Percentiles rank a stretch among this genome's conserved stretches.
phyloP scores from a whole-genome alignment of 176 grass and related monocot genomes.

The Chloris gayana region DNA sequence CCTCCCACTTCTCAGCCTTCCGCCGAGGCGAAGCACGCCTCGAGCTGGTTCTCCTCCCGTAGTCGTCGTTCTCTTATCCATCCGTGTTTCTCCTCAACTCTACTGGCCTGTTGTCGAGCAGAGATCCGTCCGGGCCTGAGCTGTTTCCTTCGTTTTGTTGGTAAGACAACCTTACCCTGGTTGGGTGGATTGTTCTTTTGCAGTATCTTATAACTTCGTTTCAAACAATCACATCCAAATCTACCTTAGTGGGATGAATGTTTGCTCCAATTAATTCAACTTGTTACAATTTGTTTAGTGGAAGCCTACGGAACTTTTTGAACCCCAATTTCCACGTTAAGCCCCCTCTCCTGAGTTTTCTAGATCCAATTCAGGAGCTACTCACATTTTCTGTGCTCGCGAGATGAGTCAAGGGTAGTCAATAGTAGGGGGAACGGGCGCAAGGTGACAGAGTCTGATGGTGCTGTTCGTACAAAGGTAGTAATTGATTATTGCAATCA shows the following conservation, averaged over 20 bases:
- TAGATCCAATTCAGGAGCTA: not conserved
- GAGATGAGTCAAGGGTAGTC: not conserved
- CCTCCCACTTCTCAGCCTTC: too few species aligned
- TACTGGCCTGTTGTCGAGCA: not conserved
- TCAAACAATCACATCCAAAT: not conserved
- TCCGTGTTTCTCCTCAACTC: not conserved
- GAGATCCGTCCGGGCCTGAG: not conserved
- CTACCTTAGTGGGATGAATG: not conserved
- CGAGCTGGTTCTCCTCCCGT: not conserved
- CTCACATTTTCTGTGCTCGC: not conserved
- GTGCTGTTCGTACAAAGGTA: not conserved
- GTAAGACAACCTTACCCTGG: not conserved
- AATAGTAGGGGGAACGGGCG: not conserved
- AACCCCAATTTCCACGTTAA: too few species aligned
- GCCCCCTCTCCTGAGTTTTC: not conserved
- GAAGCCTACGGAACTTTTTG: not conserved
- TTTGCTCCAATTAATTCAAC: not conserved
- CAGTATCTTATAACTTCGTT: not conserved
- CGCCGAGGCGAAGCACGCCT: not conserved
- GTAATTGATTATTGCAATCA: not conserved
- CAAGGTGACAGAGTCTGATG: not conserved
- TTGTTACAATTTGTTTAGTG: not conserved
- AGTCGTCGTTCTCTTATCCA: too few species aligned
- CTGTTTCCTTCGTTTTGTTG: not conserved
- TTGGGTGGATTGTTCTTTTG: not conserved